Conservation (phyloP, 352 stramenopile genomes). For the Thraustochytrium striatum region DNA sequence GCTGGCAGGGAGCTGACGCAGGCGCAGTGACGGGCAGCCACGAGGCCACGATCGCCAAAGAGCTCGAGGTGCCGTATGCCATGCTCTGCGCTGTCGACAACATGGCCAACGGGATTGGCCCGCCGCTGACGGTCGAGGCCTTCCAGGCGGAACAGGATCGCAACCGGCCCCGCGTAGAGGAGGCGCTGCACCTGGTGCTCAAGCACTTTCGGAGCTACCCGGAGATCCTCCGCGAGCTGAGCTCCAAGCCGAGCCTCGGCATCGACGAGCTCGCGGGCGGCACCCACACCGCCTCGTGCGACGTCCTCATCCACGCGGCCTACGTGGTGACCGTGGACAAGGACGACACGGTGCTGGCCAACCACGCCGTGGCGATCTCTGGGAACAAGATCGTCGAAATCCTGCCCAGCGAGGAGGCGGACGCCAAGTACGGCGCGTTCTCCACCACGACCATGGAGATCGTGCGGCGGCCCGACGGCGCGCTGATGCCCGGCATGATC, state of each 20-base stretch:
- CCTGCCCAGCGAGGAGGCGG: constrained; percentile 62
- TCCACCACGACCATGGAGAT: constrained; percentile 47
- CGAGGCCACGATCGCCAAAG: constrained; percentile 74
- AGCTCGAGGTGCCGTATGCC: constrained; percentile 70
- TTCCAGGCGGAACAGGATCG: constrained; percentile 72
- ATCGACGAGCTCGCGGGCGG: not conserved
- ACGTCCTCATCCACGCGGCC: constrained; percentile 69
- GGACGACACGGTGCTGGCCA: constrained; percentile 63
- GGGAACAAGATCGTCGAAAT: constrained; percentile 70
- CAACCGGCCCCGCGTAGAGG: constrained; percentile 68
- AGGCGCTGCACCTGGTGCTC: constrained; percentile 45
- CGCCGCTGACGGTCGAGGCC: constrained; percentile 49
- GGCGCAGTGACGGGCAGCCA: constrained; percentile 78
- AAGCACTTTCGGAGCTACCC: constrained; percentile 36
- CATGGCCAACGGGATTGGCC: constrained; percentile 72
- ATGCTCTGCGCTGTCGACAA: constrained; percentile 82
- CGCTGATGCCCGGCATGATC: constrained; percentile 73
- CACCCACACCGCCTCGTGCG: constrained; percentile 4
- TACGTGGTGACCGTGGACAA: constrained; percentile 75
- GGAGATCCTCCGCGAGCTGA: constrained; percentile 5
- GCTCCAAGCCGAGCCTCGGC: too few species aligned
- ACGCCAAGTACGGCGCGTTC: constrained; percentile 59
- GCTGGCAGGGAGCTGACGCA: too few species aligned
- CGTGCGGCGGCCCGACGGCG: constrained; percentile 63
- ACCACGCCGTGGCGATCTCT: constrained; percentile 70